These are phyloP conservation scores for sorghum (Sorghum bicolor) DNA, from an alignment of 176 grass and related monocot genomes.

Conservation along the genomic window Sorghum_bicolor_NCBIv3 NC_012874.2:328501-329000, in stretches of 20 bases:
- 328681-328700: too few relatives aligned
- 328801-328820: background rate
- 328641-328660: too few relatives aligned
- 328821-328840: background rate
- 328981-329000: constrained; percentile 13
- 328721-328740: background rate
- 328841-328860: background rate
- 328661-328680: too few relatives aligned
- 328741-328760: background rate
- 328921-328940: background rate
- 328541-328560: too few relatives aligned
- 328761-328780: background rate
- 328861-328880: background rate
- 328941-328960: constrained; percentile 29
- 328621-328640: too few relatives aligned
- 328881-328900: background rate
- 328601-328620: too few relatives aligned
- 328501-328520: too few relatives aligned
- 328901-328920: constrained; percentile 27
- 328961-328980: constrained; percentile 12
- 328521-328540: too few relatives aligned
- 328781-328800: background rate
- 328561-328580: background rate
- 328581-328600: too few relatives aligned
- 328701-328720: too few relatives aligned